These are phyloP conservation scores for Taphrina populina DNA, from an alignment of 1,139 yeast genomes.

Conservation along the genomic window DNA sequence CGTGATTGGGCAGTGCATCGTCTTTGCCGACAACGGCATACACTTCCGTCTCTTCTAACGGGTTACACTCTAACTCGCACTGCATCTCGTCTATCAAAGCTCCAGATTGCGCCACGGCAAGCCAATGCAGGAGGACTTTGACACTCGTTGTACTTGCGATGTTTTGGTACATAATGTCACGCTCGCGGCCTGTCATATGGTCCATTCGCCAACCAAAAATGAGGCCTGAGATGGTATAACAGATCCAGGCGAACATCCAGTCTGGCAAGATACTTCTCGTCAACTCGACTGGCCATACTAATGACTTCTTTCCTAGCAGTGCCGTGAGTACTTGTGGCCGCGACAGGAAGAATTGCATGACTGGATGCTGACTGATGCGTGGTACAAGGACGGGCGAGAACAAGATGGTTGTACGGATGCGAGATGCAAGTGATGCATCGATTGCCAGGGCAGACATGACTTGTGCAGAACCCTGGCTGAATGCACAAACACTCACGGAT, in stretches of 20 bases:
- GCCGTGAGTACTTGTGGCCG: neutral
- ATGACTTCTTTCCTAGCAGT: neutral
- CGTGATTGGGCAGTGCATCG: neutral
- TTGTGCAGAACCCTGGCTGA: conserved; percentile 3
- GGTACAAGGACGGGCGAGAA: neutral
- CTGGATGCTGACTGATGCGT: neutral
- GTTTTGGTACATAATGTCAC: neutral
- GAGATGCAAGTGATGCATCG: neutral
- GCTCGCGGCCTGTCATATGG: neutral
- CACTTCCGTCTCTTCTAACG: neutral
- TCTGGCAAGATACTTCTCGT: neutral
- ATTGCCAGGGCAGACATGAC: neutral
- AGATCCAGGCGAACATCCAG: neutral
- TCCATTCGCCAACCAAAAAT: conserved; percentile 3
- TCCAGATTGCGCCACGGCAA: neutral
- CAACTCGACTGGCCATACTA: neutral
- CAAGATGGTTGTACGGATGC: neutral
- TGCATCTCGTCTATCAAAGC: neutral
- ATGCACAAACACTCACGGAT: neutral
- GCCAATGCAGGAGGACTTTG: neutral
- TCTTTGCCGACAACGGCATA: neutral
- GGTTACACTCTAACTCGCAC: too few relatives aligned
- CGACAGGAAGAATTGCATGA: neutral
- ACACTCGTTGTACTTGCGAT: conserved; percentile 5
- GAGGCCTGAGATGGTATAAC: neutral